Evolutionary conservation across 306 rosid genomes (phyloP).

Genomic region (Vigna unguiculata): DNA sequence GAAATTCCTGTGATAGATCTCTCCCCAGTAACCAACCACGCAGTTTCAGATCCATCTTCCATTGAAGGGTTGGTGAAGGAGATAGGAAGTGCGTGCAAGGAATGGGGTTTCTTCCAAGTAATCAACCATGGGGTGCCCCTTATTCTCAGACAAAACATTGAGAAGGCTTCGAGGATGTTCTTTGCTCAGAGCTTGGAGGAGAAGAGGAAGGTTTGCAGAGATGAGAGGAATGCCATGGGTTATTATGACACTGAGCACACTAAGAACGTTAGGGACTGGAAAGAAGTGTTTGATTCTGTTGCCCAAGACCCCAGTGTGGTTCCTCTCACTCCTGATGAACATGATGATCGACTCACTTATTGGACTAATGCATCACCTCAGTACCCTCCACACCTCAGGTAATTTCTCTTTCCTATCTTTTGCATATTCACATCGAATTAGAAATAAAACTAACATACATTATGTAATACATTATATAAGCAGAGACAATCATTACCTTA

Average conservation of each 20-base stretch:
- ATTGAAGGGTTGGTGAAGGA: constrained; percentile 37
- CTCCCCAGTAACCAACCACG: constrained; percentile 42
- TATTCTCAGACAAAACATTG: constrained; percentile 41
- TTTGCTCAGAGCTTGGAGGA: constrained; percentile 65
- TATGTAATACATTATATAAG: too few relatives aligned
- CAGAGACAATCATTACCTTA: too few relatives aligned
- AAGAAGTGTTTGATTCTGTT: constrained; percentile 59
- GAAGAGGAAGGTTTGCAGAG: constrained; percentile 45
- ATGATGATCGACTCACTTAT: neutral
- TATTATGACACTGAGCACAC: constrained; percentile 2
- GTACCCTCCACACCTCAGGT: constrained; percentile 7
- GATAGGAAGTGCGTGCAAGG: constrained; percentile 45
- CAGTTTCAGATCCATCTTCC: neutral
- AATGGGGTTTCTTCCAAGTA: constrained; percentile 60
- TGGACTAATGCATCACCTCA: neutral
- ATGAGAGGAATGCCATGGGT: neutral
- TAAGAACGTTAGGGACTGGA: constrained; percentile 52
- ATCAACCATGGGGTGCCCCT: constrained; percentile 62
- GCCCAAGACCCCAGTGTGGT: neutral
- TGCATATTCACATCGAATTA: too few relatives aligned
- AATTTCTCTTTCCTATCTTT: too few relatives aligned
- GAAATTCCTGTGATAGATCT: constrained; percentile 54
- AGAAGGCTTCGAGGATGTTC: constrained; percentile 54
- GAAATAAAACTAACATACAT: too few relatives aligned
- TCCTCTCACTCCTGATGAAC: constrained; percentile 35